Percentiles rank a stretch among this genome's conserved stretches.
phyloP scores from a whole-genome alignment of 2,329 filamentous ascomycete genomes.

The Bipolaris zeicola region DNA sequence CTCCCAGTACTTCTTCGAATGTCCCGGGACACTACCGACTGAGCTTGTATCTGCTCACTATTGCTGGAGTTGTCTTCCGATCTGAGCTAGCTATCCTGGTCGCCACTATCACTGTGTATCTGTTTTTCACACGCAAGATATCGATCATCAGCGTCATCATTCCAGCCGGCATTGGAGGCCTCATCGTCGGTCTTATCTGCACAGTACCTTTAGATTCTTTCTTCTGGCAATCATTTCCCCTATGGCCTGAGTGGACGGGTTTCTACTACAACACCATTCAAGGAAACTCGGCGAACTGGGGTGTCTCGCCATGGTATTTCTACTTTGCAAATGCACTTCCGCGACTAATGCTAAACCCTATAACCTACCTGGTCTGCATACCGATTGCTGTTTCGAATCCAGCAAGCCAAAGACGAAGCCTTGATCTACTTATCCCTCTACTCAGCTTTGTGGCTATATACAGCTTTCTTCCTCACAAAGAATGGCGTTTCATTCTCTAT shows the following conservation, averaged over 20 bases:
- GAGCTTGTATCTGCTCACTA: constrained; percentile 75
- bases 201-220: constrained; percentile 85
- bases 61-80: constrained; percentile 84
- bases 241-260: constrained; percentile 89
- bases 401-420: constrained; percentile 46
- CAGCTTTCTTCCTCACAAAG: constrained; percentile 91
- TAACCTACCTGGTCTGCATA: constrained; percentile 61
- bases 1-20: constrained; percentile 41
- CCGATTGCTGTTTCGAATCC: constrained; percentile 58
- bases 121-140: constrained; percentile 63
- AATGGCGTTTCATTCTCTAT: constrained; percentile 94
- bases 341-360: constrained; percentile 80
- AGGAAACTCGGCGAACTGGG: constrained; percentile 85
- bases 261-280: constrained; percentile 92
- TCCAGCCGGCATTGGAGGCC: constrained; percentile 68
- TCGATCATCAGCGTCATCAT: constrained; percentile 65
- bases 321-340: constrained; percentile 85
- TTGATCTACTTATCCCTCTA: constrained; percentile 67
- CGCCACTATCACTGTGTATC: constrained; percentile 66
- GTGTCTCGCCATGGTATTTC: constrained; percentile 80
- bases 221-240: constrained; percentile 78
- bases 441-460: constrained; percentile 78
- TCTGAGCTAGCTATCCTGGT: constrained; percentile 87
- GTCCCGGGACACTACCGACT: constrained; percentile 62
- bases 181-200: constrained; percentile 67